phyloP scores from a whole-genome alignment of 805 yeast species.

The Saturnispora galanensis region DNA sequence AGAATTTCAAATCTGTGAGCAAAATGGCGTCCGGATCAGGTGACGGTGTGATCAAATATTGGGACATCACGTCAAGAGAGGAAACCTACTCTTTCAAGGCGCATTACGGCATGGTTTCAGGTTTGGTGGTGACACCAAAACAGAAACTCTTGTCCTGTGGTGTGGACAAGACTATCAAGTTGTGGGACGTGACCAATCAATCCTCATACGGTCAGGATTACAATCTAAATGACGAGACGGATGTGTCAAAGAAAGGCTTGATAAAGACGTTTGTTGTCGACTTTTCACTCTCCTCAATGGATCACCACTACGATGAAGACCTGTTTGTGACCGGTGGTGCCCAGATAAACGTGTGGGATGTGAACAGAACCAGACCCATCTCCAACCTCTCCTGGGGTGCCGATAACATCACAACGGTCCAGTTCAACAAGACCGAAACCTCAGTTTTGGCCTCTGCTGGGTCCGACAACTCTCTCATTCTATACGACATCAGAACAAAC shows the following conservation, averaged over 20 bases:
- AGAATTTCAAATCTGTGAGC: conserved; percentile 58
- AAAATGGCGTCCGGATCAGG: conserved; percentile 88
- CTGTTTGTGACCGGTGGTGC: conserved; percentile 90
- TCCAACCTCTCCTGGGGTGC: conserved; percentile 92
- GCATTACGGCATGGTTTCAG: conserved; percentile 84
- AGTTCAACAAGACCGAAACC: conserved; percentile 85
- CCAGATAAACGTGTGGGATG: conserved; percentile 86
- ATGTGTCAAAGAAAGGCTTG: conserved; percentile 39
- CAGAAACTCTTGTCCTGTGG: conserved; percentile 65
- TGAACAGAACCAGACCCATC: conserved; percentile 64
- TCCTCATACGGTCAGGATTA: conserved; percentile 16
- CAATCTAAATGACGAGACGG: conserved; percentile 17
- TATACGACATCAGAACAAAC: conserved; percentile 84
- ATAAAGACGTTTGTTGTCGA: conserved; percentile 75
- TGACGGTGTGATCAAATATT: conserved; percentile 88
- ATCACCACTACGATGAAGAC: conserved; percentile 69
- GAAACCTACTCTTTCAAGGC: conserved; percentile 75
- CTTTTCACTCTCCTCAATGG: conserved; percentile 74
- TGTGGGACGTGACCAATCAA: conserved; percentile 68
- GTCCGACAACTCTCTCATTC: conserved; percentile 79
- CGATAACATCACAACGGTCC: conserved; percentile 73
- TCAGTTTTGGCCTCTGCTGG: conserved; percentile 83
- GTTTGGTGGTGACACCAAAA: conserved; percentile 65
- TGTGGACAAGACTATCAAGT: conserved; percentile 77
- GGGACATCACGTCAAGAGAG: conserved; percentile 77